Conservation (phyloP, 2,329 filamentous ascomycete genomes). For the Cercospora nicotianae region DNA sequence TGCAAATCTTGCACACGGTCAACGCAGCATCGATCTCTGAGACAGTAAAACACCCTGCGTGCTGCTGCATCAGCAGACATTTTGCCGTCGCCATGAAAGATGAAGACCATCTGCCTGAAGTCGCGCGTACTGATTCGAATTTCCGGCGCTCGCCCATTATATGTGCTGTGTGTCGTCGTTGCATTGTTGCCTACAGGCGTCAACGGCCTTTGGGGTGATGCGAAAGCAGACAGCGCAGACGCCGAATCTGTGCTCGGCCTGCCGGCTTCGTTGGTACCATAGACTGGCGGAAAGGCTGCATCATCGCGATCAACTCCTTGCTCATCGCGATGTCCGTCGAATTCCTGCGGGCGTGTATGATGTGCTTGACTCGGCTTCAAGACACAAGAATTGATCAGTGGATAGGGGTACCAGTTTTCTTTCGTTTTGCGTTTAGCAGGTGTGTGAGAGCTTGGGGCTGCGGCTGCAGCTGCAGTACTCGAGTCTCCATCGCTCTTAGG, state of each 20-base stretch:
- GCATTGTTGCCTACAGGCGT: conserved; percentile 52
- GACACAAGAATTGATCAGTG: conserved; percentile 80
- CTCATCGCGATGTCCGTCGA: conserved; percentile 15
- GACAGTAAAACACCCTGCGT: conserved; percentile 82
- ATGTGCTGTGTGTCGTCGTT: conserved; percentile 39
- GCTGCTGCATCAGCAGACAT: conserved; percentile 49
- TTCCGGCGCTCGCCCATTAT: conserved; percentile 63
- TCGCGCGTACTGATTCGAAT: conserved; percentile 89
- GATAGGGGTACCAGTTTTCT: conserved; percentile 84
- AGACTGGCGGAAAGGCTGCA: conserved; percentile 34
- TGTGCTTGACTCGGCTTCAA: conserved; percentile 59
- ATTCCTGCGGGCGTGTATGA: conserved; percentile 12
- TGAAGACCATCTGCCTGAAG: conserved; percentile 91
- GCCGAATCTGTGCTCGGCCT: conserved; percentile 36
- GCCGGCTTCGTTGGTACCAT: conserved; percentile 31
- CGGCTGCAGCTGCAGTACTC: background rate
- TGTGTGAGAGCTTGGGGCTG: background rate
- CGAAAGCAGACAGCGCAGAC: conserved; percentile 24
- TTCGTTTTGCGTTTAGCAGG: conserved; percentile 4
- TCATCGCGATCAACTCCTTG: conserved; percentile 24
- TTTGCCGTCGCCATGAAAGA: conserved; percentile 59
- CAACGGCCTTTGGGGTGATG: conserved; percentile 29
- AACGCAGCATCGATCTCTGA: conserved; percentile 75
- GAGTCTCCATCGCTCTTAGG: background rate
- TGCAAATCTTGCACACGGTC: conserved; percentile 85